Percentiles rank a stretch among this genome's conserved stretches.
Evolutionary conservation across 164 flowering plant genomes (phyloP).

Genomic region (Protea cynaroides): DNA sequence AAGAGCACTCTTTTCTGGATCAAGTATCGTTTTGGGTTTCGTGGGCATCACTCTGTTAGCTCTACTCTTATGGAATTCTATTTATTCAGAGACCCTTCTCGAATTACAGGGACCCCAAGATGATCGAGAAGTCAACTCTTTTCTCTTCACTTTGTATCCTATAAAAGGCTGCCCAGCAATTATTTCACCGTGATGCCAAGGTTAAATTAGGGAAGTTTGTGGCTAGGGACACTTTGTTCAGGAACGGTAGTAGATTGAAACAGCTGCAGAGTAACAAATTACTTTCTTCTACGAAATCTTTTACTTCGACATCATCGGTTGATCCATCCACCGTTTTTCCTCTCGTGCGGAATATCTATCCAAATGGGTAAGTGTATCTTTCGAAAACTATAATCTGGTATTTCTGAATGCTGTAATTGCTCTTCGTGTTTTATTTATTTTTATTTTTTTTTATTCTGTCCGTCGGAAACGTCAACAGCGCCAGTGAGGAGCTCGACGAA

Average conservation of each 20-base stretch:
- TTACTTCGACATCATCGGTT: constrained; percentile 5
- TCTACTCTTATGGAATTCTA: constrained; percentile 20
- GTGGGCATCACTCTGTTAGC: constrained; percentile 38
- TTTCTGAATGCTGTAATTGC: too few relatives aligned
- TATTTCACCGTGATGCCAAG: constrained; percentile 21
- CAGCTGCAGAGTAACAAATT: constrained; percentile 12
- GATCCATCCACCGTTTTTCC: constrained; percentile 51
- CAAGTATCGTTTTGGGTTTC: constrained; percentile 24
- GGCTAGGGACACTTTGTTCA: constrained; percentile 9
- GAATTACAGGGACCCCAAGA: constrained; percentile 21
- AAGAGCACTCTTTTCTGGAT: constrained; percentile 11
- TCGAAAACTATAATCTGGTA: not conserved
- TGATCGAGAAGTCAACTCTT: constrained; percentile 26
- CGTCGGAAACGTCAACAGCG: too few relatives aligned
- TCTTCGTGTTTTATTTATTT: too few relatives aligned
- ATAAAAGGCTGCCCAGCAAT: constrained; percentile 21
- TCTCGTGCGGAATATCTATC: constrained; percentile 55
- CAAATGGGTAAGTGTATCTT: constrained; percentile 58
- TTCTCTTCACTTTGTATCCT: constrained; percentile 48
- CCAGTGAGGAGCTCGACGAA: too few relatives aligned
- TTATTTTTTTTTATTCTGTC: too few relatives aligned
- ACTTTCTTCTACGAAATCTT: constrained; percentile 3
- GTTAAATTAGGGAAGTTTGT: constrained; percentile 49
- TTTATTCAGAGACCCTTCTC: constrained; percentile 17
- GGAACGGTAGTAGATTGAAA: constrained; percentile 7